Evolutionary conservation across 805 yeast species (phyloP).

Genomic region (Lipomyces lipofer): DNA sequence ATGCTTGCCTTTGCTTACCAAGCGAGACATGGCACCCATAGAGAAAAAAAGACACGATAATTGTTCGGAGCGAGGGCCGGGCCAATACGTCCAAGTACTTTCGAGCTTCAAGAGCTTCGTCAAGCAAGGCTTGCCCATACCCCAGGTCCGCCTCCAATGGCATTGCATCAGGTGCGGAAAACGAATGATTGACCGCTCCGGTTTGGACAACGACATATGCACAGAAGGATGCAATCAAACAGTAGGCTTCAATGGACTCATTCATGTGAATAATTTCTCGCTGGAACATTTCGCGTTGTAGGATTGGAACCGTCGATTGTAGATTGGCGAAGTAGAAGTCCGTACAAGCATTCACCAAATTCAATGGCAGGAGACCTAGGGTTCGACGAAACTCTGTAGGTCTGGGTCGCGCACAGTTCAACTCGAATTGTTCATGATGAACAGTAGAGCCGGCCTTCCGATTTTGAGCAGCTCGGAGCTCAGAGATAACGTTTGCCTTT

Average conservation of each 20-base stretch:
- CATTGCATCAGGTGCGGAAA: not conserved
- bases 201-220: constrained; percentile 5
- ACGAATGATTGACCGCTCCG: not conserved
- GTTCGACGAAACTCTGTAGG: not conserved
- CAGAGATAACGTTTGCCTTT: not conserved
- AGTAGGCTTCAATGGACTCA: not conserved
- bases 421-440: not conserved
- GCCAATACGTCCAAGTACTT: not conserved
- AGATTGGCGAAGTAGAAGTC: not conserved
- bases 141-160: not conserved
- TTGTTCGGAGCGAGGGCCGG: not conserved
- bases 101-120: constrained; percentile 2
- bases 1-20: not conserved
- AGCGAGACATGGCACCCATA: not conserved
- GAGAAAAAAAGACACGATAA: not conserved
- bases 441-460: not conserved
- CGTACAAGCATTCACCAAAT: not conserved
- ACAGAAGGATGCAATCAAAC: constrained; percentile 1
- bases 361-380: not conserved
- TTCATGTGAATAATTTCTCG: not conserved
- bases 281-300: not conserved
- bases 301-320: constrained; percentile 2
- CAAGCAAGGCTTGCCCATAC: not conserved
- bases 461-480: constrained; percentile 1
- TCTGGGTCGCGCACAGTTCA: too few relatives aligned